Percentiles rank a stretch among this genome's conserved stretches.
Conservation (phyloP, 495 filamentous ascomycete species). For the Annulohypoxylon bovei region DNA sequence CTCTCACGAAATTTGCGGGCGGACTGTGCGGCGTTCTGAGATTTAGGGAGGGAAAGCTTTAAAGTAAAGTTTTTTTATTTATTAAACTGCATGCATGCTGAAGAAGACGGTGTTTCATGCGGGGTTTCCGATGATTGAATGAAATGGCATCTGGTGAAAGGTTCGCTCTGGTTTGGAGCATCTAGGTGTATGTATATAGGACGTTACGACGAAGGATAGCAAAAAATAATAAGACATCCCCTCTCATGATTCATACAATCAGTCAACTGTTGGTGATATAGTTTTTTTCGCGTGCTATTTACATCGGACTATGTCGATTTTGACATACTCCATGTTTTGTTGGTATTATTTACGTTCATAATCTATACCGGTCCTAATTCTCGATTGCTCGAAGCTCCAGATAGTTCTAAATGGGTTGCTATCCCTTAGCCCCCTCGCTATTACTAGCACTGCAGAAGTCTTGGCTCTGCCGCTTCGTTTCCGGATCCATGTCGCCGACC, state of each 20-base stretch:
- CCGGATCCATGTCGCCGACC: slow-evolving; percentile 35
- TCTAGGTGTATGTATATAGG: slow-evolving; percentile 44
- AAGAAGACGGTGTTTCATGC: slow-evolving; percentile 34
- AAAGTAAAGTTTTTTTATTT: slow-evolving; percentile 24
- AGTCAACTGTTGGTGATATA: background rate
- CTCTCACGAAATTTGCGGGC: slow-evolving; percentile 47
- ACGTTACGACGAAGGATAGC: slow-evolving; percentile 35
- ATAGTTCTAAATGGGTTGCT: too few species aligned
- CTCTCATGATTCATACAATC: slow-evolving; percentile 40
- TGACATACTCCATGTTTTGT: background rate
- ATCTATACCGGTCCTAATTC: background rate
- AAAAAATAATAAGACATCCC: slow-evolving; percentile 48
- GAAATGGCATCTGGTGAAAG: slow-evolving; percentile 40
- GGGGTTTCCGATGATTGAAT: slow-evolving; percentile 35
- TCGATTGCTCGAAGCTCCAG: too few species aligned
- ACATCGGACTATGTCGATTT: background rate
- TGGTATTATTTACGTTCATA: background rate
- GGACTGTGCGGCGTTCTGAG: slow-evolving; percentile 58
- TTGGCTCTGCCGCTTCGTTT: slow-evolving; percentile 25
- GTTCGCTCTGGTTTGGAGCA: slow-evolving; percentile 14
- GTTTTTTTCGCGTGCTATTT: background rate
- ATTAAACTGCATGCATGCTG: slow-evolving; percentile 29
- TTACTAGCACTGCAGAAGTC: slow-evolving; percentile 30
- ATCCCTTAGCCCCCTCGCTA: background rate
- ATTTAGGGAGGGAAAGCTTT: slow-evolving; percentile 52